Evolutionary conservation across 352 stramenopile species (phyloP).

Genomic region (Phytopythium sindhum): DNA sequence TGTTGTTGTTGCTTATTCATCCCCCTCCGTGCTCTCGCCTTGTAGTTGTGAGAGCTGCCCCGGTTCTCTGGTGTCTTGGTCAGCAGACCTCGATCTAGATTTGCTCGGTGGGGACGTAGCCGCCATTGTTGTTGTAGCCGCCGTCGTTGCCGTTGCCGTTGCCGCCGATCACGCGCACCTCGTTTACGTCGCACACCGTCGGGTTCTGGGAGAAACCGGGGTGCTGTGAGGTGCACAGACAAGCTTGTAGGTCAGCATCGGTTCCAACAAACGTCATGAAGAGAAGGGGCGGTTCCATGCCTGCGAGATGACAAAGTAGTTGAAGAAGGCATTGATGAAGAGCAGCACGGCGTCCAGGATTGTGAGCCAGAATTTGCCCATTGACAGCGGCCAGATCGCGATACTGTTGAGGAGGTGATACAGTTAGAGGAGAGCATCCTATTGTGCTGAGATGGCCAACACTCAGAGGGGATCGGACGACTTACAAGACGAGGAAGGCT

Average conservation of each 20-base stretch:
- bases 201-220: constrained; percentile 51
- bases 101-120: constrained; percentile 15
- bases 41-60: too few species aligned
- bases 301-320: constrained; percentile 89
- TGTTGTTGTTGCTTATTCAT: neutral
- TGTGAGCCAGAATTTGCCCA: constrained; percentile 89
- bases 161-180: constrained; percentile 10
- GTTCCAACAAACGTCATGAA: neutral
- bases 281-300: neutral
- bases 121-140: neutral
- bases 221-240: constrained; percentile 16
- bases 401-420: constrained; percentile 36
- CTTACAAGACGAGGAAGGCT: constrained; percentile 86
- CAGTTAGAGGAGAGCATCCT: too few species aligned
- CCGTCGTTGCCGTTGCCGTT: constrained; percentile 1
- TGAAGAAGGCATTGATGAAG: constrained; percentile 89
- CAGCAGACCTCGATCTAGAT: neutral
- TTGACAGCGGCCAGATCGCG: constrained; percentile 86
- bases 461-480: constrained; percentile 4
- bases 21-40: neutral
- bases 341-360: constrained; percentile 85
- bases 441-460: too few species aligned
- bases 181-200: constrained; percentile 21
- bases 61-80: too few species aligned
- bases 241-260: constrained; percentile 3